Evolutionary conservation across 192 early-diverging fungal genomes (phyloP).

Genomic region (Podila clonocystis): DNA sequence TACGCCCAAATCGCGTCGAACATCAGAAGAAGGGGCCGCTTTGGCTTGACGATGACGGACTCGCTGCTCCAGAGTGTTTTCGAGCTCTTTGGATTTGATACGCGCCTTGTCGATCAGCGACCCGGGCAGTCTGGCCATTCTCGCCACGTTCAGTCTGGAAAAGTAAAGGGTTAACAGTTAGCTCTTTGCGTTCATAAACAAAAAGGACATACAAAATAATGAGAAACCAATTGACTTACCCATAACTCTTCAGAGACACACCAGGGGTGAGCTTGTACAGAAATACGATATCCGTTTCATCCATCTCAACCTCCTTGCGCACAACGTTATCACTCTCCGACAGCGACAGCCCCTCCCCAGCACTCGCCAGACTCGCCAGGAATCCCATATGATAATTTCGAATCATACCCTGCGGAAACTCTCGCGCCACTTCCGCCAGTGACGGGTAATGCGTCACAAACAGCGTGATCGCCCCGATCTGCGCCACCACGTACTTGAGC

Average conservation of each 20-base stretch:
- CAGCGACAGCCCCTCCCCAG: slow-evolving; percentile 8
- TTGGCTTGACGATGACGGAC: slow-evolving; percentile 1
- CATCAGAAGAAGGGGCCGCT: neutral
- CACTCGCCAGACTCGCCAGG: slow-evolving; percentile 44
- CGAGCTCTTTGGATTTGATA: slow-evolving; percentile 63
- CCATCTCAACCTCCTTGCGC: neutral
- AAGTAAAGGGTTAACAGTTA: neutral
- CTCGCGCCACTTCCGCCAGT: slow-evolving; percentile 56
- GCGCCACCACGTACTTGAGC: slow-evolving; percentile 61
- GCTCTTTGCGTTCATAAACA: too few relatives aligned
- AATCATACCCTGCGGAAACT: slow-evolving; percentile 35
- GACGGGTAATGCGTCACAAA: slow-evolving; percentile 90
- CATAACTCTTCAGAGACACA: slow-evolving; percentile 71
- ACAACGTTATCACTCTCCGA: neutral
- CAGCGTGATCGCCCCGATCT: slow-evolving; percentile 61
- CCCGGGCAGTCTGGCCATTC: slow-evolving; percentile 68
- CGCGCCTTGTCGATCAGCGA: slow-evolving; percentile 60
- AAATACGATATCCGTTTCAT: slow-evolving; percentile 65
- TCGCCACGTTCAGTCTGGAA: slow-evolving; percentile 72
- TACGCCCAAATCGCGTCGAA: neutral
- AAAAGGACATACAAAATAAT: neutral
- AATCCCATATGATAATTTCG: slow-evolving; percentile 64
- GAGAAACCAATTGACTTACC: slow-evolving; percentile 47
- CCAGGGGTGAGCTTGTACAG: slow-evolving; percentile 76
- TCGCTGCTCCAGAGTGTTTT: slow-evolving; percentile 29